Conservation (phyloP, 2,329 filamentous ascomycete genomes). For the Aspergillus sergii region DNA sequence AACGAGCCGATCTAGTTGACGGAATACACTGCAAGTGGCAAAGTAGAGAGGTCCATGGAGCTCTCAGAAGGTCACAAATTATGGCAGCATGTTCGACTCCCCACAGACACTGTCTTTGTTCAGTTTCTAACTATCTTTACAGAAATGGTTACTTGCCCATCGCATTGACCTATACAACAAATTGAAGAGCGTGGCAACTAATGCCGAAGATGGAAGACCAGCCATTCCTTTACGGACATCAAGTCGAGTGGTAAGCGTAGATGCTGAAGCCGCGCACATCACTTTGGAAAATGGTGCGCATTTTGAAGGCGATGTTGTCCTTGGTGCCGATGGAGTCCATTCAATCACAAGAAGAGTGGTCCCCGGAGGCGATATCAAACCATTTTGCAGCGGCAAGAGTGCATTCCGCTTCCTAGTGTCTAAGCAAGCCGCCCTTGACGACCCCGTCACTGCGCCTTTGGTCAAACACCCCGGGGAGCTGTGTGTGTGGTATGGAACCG, state of each 20-base stretch:
- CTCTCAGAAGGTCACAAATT: not conserved
- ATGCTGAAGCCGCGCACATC: conserved; percentile 40
- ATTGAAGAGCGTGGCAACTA: conserved; percentile 47
- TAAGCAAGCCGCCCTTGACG: conserved; percentile 42
- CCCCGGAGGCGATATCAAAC: conserved; percentile 31
- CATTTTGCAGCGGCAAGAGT: conserved; percentile 53
- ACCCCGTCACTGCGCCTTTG: conserved; percentile 40
- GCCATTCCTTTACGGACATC: not conserved
- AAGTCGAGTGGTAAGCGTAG: conserved; percentile 41
- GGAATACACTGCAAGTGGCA: not conserved
- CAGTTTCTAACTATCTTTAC: not conserved
- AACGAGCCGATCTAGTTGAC: not conserved
- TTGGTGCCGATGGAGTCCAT: conserved; percentile 56
- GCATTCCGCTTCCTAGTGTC: conserved; percentile 59
- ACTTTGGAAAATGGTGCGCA: conserved; percentile 47
- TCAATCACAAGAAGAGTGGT: conserved; percentile 26
- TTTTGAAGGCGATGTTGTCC: conserved; percentile 50
- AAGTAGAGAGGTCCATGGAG: not conserved
- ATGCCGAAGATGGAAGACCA: not conserved
- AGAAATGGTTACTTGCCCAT: conserved; percentile 54
- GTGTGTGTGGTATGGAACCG: conserved; percentile 42
- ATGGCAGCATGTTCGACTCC: not conserved
- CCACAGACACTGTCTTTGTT: not conserved
- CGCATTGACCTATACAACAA: conserved; percentile 54
- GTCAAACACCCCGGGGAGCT: conserved; percentile 40